A percentile compares a stretch with the other conserved stretches of the same genome.
phyloP scores from a whole-genome alignment of 2,329 filamentous ascomycete genomes.

The Aspergillus puulaauensis region DNA sequence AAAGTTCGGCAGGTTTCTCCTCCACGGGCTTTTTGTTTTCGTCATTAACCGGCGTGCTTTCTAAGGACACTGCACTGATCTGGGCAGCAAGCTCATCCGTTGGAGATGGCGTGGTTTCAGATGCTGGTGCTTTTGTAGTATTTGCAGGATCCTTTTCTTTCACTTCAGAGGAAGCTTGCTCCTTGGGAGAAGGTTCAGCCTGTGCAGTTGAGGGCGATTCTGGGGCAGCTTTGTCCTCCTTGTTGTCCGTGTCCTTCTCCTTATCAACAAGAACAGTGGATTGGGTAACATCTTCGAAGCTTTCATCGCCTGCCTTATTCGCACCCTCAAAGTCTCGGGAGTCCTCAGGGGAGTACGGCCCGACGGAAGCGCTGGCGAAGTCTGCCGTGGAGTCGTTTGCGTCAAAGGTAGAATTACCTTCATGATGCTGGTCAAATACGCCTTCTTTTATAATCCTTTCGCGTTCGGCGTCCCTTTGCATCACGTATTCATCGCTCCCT shows the following conservation, averaged over 20 bases:
- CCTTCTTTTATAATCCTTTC: slow-evolving; percentile 77
- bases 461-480: slow-evolving; percentile 74
- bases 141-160: background rate
- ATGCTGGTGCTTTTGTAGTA: slow-evolving; percentile 12
- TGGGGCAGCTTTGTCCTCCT: slow-evolving; percentile 23
- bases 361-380: slow-evolving; percentile 43
- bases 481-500: slow-evolving; percentile 85
- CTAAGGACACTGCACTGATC: slow-evolving; percentile 50
- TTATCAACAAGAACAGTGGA: slow-evolving; percentile 72
- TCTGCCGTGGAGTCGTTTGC: slow-evolving; percentile 48
- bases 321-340: slow-evolving; percentile 72
- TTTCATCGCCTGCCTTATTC: slow-evolving; percentile 75
- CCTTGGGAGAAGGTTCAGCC: background rate
- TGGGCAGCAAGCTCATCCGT: slow-evolving; percentile 55
- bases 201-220: slow-evolving; percentile 18
- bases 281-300: slow-evolving; percentile 81
- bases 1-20: background rate
- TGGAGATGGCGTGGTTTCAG: slow-evolving; percentile 44
- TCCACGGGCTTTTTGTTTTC: slow-evolving; percentile 1
- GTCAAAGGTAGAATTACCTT: slow-evolving; percentile 57
- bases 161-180: background rate
- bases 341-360: slow-evolving; percentile 59
- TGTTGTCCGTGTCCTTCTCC: slow-evolving; percentile 50
- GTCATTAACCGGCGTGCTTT: slow-evolving; percentile 6
- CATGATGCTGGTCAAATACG: slow-evolving; percentile 55